Evolutionary conservation across 1,284 basidiomycete genomes (phyloP).

Genomic region (Heterobasidion irregulare): DNA sequence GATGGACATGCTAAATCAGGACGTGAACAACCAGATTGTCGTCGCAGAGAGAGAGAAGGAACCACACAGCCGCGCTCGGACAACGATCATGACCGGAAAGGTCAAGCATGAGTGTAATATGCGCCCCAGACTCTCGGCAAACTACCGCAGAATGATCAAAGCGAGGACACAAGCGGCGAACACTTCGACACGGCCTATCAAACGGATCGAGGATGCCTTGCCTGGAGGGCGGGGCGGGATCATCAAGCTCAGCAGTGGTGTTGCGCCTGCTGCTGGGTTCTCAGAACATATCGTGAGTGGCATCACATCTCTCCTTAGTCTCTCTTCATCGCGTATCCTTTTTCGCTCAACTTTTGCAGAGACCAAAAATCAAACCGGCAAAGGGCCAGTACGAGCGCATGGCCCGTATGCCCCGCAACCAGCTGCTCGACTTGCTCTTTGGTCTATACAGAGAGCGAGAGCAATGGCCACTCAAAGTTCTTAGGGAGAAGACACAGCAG

Average conservation of each 20-base stretch:
- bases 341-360: conserved; percentile 25
- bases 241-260: conserved; percentile 45
- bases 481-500: conserved; percentile 82
- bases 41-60: conserved; percentile 67
- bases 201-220: conserved; percentile 49
- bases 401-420: conserved; percentile 84
- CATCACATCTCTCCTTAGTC: not conserved
- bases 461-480: conserved; percentile 77
- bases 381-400: conserved; percentile 80
- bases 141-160: conserved; percentile 57
- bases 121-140: conserved; percentile 52
- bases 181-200: conserved; percentile 49
- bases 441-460: conserved; percentile 70
- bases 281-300: conserved; percentile 53
- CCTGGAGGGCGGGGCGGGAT: conserved; percentile 58
- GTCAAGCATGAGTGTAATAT: conserved; percentile 71
- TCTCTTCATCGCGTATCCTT: conserved; percentile 1
- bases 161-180: conserved; percentile 54
- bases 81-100: conserved; percentile 65
- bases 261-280: conserved; percentile 31
- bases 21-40: conserved; percentile 71
- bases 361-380: conserved; percentile 50
- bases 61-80: conserved; percentile 42
- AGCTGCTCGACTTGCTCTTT: conserved; percentile 85
- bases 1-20: conserved; percentile 68